These are phyloP conservation scores for Pelagomonas calceolata DNA, from an alignment of 108 stramenopile genomes.

Conservation along the genomic window DNA sequence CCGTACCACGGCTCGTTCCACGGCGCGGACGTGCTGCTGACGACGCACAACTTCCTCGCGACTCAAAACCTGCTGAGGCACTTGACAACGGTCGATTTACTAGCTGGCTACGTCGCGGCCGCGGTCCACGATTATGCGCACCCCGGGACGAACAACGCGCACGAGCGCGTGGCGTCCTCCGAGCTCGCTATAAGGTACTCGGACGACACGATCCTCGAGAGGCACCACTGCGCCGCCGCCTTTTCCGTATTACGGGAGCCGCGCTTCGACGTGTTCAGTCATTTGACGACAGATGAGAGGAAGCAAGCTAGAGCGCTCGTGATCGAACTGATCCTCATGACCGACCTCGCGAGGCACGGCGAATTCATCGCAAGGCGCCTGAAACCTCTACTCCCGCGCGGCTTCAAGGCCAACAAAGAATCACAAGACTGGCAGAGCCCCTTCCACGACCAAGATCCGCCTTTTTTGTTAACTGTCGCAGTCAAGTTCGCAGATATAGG, in stretches of 20 bases:
- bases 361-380: slow-evolving; percentile 10
- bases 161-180: slow-evolving; percentile 24
- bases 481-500: slow-evolving; percentile 26
- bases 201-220: slow-evolving; percentile 41
- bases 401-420: slow-evolving; percentile 9
- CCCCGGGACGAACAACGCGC: slow-evolving; percentile 37
- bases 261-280: slow-evolving; percentile 16
- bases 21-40: slow-evolving; percentile 38
- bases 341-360: slow-evolving; percentile 15
- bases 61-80: slow-evolving; percentile 3
- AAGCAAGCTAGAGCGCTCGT: slow-evolving; percentile 14
- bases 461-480: slow-evolving; percentile 8
- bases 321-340: slow-evolving; percentile 18
- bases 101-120: slow-evolving; percentile 29
- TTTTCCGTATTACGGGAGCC: slow-evolving; percentile 25
- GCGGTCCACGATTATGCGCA: slow-evolving; percentile 41
- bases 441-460: not conserved
- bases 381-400: not conserved
- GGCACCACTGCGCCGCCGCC: slow-evolving; percentile 41
- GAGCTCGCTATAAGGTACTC: slow-evolving; percentile 32
- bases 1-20: slow-evolving; percentile 41
- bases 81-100: slow-evolving; percentile 15
- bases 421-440: not conserved
- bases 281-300: slow-evolving; percentile 9
- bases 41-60: slow-evolving; percentile 17